Conservation (phyloP, 768 basidiomycete species). For the Phylloporus sp. region DNA sequence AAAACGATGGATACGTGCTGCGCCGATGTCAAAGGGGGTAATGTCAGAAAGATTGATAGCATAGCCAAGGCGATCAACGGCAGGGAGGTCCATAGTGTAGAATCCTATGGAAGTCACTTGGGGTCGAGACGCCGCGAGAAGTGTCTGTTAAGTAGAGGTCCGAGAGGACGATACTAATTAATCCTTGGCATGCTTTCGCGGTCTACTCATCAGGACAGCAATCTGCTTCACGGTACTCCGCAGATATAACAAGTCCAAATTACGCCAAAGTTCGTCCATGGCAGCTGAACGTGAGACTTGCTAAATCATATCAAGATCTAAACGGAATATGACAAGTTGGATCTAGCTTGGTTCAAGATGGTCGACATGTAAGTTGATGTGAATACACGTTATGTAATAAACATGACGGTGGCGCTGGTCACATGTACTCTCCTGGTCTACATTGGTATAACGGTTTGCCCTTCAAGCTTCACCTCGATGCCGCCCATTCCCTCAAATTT, state of each 20-base stretch:
- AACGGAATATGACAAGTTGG: background rate
- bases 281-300: background rate
- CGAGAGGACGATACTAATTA: background rate
- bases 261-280: no score
- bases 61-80: conserved; percentile 7
- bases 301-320: background rate
- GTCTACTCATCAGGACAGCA: background rate
- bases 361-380: background rate
- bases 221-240: no score
- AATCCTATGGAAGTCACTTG: background rate
- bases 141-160: background rate
- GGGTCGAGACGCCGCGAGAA: background rate
- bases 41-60: background rate
- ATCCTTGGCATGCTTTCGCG: no score
- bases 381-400: background rate
- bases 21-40: conserved; percentile 5
- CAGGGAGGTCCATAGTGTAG: conserved; percentile 1
- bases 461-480: background rate
- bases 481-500: background rate
- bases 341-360: no score
- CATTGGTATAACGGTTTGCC: background rate
- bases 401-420: no score
- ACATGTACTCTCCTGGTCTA: no score
- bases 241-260: no score
- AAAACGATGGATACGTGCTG: background rate